Base-by-base conservation (phyloP, 257 asterid species). In the Capsicum pubescens region DNA sequence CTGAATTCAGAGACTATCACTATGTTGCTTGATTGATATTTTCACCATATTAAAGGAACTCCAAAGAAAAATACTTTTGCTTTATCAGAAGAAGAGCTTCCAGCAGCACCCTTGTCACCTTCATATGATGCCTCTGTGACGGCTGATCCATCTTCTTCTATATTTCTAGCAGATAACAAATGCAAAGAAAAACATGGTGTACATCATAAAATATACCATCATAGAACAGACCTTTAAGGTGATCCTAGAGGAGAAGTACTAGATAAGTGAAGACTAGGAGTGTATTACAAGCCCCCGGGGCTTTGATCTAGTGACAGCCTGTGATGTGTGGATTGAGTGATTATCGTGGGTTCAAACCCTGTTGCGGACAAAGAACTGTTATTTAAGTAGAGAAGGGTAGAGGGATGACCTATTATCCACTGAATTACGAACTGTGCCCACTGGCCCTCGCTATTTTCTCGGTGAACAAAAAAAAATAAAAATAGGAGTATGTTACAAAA, bases 121-220 rank as follows among this genome's bases (percentile, higher is more conserved):
- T 86, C 91, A 85, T 88, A 87, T 83, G 90, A 86, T 71, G 80
- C 72, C 61, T 84, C 94, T 80, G 89, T 83, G 87, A 86, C 91
- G 66, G 80, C 91, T 39, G 94, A 86, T 86, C 86, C 97, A 89
- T 58, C 95, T 83, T 92, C 98, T 84, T 97, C 97, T 3, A 95
- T 86, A 88, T 95, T 92, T 88, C 99, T 97, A 91, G 88, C 91
- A 88, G 84, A 72, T 79, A 66, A 68, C 64, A 79, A 66, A 86
- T 80, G 67, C 52, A 82, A 39, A 76, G 64, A 76, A 76, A 76
- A 42, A 70, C 68, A 84, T 68, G 87, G 63, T 6, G 8, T 16
- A 15, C 63, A 78, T 81, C 87, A 84, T 76, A 55, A 21, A 72
- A 80, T 69, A 83, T 64, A 74, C 67, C 79, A 60, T 82, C 71